These are phyloP conservation scores for Fusarium aywerte DNA, from an alignment of 2,329 filamentous ascomycete genomes.

Conservation along the genomic window DNA sequence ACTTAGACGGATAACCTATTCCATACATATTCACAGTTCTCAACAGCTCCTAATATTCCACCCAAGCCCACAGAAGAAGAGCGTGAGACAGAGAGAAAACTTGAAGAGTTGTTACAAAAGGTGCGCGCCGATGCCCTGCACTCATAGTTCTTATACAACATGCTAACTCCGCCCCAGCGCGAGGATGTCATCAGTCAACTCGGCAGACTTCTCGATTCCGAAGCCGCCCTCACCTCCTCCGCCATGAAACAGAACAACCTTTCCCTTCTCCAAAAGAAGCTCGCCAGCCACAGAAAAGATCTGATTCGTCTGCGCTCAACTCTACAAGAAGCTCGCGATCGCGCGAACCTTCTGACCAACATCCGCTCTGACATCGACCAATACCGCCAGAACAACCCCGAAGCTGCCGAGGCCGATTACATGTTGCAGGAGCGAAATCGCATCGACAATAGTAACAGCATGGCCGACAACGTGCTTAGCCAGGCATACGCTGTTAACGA, in stretches of 20 bases:
- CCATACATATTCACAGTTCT: slow-evolving; percentile 91
- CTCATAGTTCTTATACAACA: slow-evolving; percentile 1
- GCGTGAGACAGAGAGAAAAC: slow-evolving; percentile 77
- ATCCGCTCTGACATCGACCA: slow-evolving; percentile 92
- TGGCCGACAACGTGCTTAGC: slow-evolving; percentile 89
- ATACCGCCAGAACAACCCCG: slow-evolving; percentile 84
- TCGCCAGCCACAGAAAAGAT: slow-evolving; percentile 86
- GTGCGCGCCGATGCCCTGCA: slow-evolving; percentile 55
- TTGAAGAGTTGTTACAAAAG: slow-evolving; percentile 86
- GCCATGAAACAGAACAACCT: slow-evolving; percentile 98
- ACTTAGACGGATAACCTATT: slow-evolving; percentile 83
- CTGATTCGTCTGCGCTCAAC: slow-evolving; percentile 77
- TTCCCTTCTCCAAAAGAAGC: slow-evolving; percentile 87
- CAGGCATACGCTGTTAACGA: slow-evolving; percentile 98
- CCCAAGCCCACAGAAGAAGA: slow-evolving; percentile 89
- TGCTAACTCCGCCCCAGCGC: slow-evolving; percentile 65
- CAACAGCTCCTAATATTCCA: slow-evolving; percentile 80
- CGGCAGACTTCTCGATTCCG: slow-evolving; percentile 89
- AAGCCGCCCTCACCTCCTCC: slow-evolving; percentile 85
- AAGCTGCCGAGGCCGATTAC: slow-evolving; percentile 89
- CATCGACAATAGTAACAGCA: slow-evolving; percentile 88
- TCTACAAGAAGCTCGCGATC: slow-evolving; percentile 82
- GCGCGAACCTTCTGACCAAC: slow-evolving; percentile 88
- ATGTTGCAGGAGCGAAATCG: slow-evolving; percentile 90
- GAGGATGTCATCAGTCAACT: slow-evolving; percentile 85